A percentile compares a stretch with the other conserved stretches of the same genome.
phyloP scores from a whole-genome alignment of 495 filamentous ascomycete species.

The Cercophora samala region DNA sequence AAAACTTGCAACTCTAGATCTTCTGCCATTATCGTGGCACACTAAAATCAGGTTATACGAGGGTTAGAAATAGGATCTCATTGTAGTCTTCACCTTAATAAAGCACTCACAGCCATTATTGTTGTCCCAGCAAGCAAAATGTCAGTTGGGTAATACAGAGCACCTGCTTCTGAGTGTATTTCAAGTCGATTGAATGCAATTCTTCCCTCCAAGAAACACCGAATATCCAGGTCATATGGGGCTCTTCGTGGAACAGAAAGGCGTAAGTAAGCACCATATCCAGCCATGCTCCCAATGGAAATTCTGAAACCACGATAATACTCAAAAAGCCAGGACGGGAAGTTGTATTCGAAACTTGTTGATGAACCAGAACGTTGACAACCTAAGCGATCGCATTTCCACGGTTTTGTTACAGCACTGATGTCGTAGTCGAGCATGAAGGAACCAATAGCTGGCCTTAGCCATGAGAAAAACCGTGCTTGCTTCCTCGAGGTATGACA shows the following conservation, averaged over 20 bases:
- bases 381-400: neutral
- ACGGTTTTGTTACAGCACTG: neutral
- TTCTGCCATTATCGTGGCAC: too few species aligned
- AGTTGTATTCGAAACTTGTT: neutral
- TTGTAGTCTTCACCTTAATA: neutral
- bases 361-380: neutral
- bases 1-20: too few species aligned
- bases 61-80: too few species aligned
- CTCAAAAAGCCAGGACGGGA: neutral
- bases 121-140: neutral
- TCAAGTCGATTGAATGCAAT: neutral
- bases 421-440: neutral
- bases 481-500: neutral
- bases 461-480: neutral
- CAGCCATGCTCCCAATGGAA: neutral
- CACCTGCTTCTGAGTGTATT: neutral
- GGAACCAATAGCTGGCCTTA: neutral
- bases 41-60: too few species aligned
- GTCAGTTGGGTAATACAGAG: neutral
- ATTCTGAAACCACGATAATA: neutral
- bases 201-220: neutral
- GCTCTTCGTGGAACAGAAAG: neutral
- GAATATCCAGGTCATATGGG: neutral
- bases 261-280: neutral
- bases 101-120: neutral